These are phyloP conservation scores for Nemophila menziesii DNA, from an alignment of 257 asterid species.

Conservation along the genomic window DNA sequence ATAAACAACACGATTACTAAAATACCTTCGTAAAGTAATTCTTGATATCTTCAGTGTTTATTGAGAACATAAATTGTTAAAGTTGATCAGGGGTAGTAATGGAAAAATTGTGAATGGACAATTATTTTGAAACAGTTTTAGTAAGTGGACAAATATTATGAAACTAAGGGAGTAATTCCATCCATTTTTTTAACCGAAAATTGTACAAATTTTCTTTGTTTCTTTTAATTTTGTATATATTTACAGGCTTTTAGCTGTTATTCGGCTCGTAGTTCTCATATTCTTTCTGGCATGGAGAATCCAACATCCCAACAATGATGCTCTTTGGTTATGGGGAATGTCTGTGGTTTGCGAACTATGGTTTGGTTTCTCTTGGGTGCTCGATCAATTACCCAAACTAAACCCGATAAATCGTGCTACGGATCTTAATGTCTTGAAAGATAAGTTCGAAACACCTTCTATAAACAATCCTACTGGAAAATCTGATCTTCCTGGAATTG, in stretches of 20 bases:
- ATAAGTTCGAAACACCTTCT: constrained; percentile 38
- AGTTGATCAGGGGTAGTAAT: too few species aligned
- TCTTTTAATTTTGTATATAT: not conserved
- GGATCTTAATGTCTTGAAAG: constrained; percentile 24
- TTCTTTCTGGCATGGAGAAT: constrained; percentile 51
- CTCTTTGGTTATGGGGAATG: constrained; percentile 55
- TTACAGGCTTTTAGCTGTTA: constrained; percentile 25
- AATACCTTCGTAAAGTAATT: too few species aligned
- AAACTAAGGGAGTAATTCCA: not conserved
- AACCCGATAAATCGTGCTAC: constrained; percentile 29
- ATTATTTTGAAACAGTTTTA: too few species aligned
- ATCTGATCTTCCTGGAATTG: constrained; percentile 51
- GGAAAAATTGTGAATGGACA: too few species aligned
- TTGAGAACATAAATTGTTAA: too few species aligned
- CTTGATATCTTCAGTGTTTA: too few species aligned
- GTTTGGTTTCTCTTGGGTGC: constrained; percentile 64
- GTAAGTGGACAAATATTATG: too few species aligned
- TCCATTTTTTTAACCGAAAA: not conserved
- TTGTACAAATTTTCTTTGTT: not conserved
- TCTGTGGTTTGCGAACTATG: constrained; percentile 42
- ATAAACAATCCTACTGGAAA: constrained; percentile 44
- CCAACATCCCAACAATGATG: constrained; percentile 41
- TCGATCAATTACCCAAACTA: constrained; percentile 47
- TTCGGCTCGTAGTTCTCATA: constrained; percentile 24
- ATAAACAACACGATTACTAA: too few species aligned